Evolutionary conservation across 306 rosid species (phyloP), one percentile per base, ranked within the genome.

Genomic region (Cucurbita ficifolia): DNA sequence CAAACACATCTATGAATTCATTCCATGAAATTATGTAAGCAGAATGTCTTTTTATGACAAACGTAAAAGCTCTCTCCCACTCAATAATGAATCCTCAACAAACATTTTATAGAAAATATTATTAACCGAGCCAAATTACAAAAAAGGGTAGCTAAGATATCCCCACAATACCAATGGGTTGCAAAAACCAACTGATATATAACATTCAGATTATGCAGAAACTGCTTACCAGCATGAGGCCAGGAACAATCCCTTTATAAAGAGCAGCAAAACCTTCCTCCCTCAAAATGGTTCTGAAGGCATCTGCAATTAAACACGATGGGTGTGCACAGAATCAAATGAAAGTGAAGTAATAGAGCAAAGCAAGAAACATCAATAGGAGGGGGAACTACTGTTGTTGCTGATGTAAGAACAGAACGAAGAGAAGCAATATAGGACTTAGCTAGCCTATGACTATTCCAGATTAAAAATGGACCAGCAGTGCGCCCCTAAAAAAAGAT

Each of bases 191-290:
- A 62, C 4, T 39, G n/a, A 45, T 68, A 14, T 13, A 21, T 43
- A 46, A 43, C 54, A 10, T 43, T 14, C 46, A 36, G 24, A 46
- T 11, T 12, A 22, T 14, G 39, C 14, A 46, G 22, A 46, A 68
- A 77, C 59, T 84, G 82, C 81, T 70, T 86, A 91, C 97, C 88
- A 91, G 95, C 79, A 94, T 83, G 72, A 91, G 89, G 74, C 95
- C 84, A 76, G 96, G 99, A 84, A 83, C 82, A 73, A 94, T 85
- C 75, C 99, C 97, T 76, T 79, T 87, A 82, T 91, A 94, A 56
- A 91, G 91, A 46, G 97, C 97, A 61, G 81, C 75, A 82, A 81
- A 86, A 53, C 99, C 97, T 83, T 87, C 91, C 75, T 91, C 99
- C 79, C 88, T 91, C 83, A 85, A 59, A 77, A 94, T 94, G 80